Evolutionary conservation across 2,329 filamentous ascomycete species (phyloP), one percentile per base, ranked within the genome.

Genomic region (Fusarium pilosicola): DNA sequence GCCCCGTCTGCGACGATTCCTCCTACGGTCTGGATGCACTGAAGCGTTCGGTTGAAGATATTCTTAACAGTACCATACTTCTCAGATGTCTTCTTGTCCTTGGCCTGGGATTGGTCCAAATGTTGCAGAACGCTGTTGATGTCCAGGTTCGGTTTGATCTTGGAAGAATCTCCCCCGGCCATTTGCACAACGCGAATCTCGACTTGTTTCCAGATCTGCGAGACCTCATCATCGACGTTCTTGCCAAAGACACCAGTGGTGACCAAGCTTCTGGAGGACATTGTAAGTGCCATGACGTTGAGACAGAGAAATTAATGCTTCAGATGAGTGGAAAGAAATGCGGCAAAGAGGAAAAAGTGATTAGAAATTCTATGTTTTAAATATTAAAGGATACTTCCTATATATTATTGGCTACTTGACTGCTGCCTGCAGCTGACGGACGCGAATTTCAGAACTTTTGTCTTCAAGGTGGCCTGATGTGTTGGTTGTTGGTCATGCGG

Each of bases 391-490:
- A 7, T 5, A 11, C 3, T 17, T 20, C 7, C 0, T 11, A 4
- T 12, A 0, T n/a, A 30, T 30, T 7, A 18, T 28, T 10, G 22
- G 20, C 7, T 4, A 3, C 13, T 41, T 0, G 0, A 28, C 13
- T 17, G 26, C 17, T 55, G 28, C 28, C 28, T 49, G 28, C 4
- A 32, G 10, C 46, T 30, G 46, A n/a, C 10, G 7, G 46, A n/a
- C 22, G 28, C 4, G 14, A n/a, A n/a, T 4, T 0, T 49, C 20
- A 7, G 46, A 6, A n/a, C 15, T n/a, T 12, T 30, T n/a, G 12
- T 8, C 4, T 9, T 32, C 0, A 3, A n/a, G 18, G 46, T 49
- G 28, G 20, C 9, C 46, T 49, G 46, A 49, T 49, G 4, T 17
- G 20, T n/a, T n/a, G 45, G 18, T n/a, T 32, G 20, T 6, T 49